Evolutionary conservation across 2,329 filamentous ascomycete species (phyloP).

Genomic region (Chrysosporium queenslandicum): DNA sequence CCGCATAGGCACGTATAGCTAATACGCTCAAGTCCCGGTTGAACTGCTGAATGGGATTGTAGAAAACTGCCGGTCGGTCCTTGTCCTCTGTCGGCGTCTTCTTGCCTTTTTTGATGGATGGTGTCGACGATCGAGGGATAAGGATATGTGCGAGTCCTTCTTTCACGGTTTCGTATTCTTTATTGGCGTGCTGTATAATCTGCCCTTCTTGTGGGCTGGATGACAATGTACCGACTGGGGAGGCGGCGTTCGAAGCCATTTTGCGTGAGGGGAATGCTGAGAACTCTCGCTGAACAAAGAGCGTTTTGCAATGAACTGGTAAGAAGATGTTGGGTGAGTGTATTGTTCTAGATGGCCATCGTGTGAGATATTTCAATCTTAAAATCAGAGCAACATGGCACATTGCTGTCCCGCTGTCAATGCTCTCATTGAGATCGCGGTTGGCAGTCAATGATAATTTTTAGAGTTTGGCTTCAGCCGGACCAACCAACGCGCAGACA

Average conservation of each 20-base stretch:
- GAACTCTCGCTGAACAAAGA: neutral
- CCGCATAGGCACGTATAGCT: constrained; percentile 79
- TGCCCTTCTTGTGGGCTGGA: constrained; percentile 16
- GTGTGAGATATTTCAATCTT: neutral
- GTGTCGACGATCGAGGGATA: constrained; percentile 44
- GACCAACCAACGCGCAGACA: no score
- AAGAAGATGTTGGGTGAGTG: neutral
- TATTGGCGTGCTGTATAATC: constrained; percentile 39
- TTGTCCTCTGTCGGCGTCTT: constrained; percentile 45
- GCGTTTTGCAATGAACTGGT: neutral
- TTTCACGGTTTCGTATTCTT: constrained; percentile 50
- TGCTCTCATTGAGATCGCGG: no score
- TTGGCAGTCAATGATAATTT: neutral
- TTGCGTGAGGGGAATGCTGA: neutral
- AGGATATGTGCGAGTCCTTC: constrained; percentile 61
- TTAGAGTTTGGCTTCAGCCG: neutral
- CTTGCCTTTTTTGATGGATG: constrained; percentile 33
- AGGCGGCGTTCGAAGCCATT: constrained; percentile 13
- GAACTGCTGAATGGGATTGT: constrained; percentile 98
- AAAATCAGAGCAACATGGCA: neutral
- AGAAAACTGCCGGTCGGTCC: constrained; percentile 73
- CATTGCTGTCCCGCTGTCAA: neutral
- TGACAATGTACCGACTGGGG: constrained; percentile 20
- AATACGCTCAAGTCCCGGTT: constrained; percentile 92
- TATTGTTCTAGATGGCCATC: neutral